Base-by-base conservation (phyloP, 2,329 filamentous ascomycete species). In the Endoconidiophora laricicola region DNA sequence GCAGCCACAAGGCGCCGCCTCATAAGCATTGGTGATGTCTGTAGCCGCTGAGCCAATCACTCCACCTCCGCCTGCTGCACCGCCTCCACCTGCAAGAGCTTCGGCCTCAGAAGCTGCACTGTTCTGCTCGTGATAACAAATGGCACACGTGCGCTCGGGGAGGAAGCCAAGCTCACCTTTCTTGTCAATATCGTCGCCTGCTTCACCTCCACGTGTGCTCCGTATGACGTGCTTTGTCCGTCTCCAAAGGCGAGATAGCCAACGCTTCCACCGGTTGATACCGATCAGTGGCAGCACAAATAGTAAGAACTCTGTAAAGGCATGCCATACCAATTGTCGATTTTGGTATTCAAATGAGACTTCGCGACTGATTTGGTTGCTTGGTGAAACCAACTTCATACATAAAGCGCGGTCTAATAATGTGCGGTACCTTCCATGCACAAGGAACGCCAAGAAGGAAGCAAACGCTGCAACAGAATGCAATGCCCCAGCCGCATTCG, bases 321-420 rank as follows among this genome's bases (percentile, higher is more conserved):
- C 91, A 65, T 98, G 91, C 91, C 91, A 98, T 37, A 98, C 91
- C 9, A 98, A 78, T 66, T 98, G 91, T 44, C 91, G 81, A 63
- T 98, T 98, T 46, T 96, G 76, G 60, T 95, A 96, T 66, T 98
- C 91, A 61, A 98, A 96, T 1, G 86, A 94, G 23, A 98, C 88
- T 64, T 96, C 87, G 29, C 90, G 76, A 61, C 79, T 86, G 55
- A 93, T 83, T 61, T 94, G 85, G 60, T 78, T 86, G 2, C 83
- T 88, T 4, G 84, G 83, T 6, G 91, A 83, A 3, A 86, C 83
- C 42, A 98, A 76, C 50, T 90, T 81, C 64, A 98, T 81, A 52
- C 84, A 76, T 49, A 98, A 69, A 9, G 91, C 62, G 49, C 91
- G 79, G 63, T 98, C 91, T 48, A 94, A 76, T 12, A 98, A 69